Base-by-base conservation (phyloP, 495 filamentous ascomycete species). In the Penicillium cataractarum region DNA sequence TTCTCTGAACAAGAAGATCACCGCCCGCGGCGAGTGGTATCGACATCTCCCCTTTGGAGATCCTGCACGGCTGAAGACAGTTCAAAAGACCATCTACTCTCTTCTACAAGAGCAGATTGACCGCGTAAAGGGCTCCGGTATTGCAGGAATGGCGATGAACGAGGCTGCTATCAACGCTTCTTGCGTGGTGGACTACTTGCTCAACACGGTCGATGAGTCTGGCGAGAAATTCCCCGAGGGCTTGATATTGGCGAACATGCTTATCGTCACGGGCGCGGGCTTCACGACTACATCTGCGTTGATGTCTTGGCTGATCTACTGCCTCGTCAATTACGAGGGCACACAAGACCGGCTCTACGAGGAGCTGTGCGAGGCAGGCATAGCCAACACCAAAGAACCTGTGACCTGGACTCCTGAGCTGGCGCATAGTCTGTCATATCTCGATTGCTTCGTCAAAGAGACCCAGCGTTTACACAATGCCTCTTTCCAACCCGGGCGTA, bases 371-470 rank as follows among this genome's bases (percentile, higher is more conserved):
- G 77, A 84, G 67, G 58, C 80, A 59, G 80, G 72, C 19, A 71
- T 78, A 32, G 67, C 65, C 22, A 66, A 61, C 4, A 31, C 55
- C 19, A 62, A 80, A 22, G 80, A 72, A 4, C 10, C 68, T 1
- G 65, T 67, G 1, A 42, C 53, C 0, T 71, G 65, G 64, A 74
- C 76, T 1, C 65, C 76, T 1, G 84, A 84, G n/a, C 57, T 76
- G 0, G 68, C 77, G 0, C 72, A 80, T 55, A 65, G 63, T 32
- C 71, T 86, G 17, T 59, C 70, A 6, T 85, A 78, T 60, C 76
- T 86, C 15, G 83, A 85, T 58, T 79, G 74, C 12, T 84, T 80
- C 67, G 66, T 88, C 73, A 85, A 88, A 64, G 85, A 87, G 64
- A 80, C 78, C 0, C 85, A 83, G 51, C 76, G 84, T 17, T 5